Evolutionary conservation across 2,329 filamentous ascomycete genomes (phyloP), one percentile per base, ranked within the genome.

Genomic region (Aureobasidium musti): DNA sequence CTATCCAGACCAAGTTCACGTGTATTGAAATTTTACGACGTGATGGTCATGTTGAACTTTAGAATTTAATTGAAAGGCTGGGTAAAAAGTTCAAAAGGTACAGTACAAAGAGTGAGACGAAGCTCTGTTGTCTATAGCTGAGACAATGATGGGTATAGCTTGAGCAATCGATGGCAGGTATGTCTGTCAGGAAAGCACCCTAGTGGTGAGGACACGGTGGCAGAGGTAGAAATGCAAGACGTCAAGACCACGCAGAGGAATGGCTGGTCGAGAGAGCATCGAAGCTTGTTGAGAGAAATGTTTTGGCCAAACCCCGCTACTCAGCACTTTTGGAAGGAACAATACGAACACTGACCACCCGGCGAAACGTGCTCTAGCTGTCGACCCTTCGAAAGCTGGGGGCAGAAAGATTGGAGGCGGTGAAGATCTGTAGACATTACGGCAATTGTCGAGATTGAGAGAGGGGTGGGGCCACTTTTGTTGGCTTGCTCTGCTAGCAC

Each of bases 391-490:
- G 14, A 30, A 39, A 61, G 57, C 52, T 39, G 49, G 37, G 37
- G 21, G 33, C 33, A 63, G 60, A 63, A 54, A 54, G 35, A 39
- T 33, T 35, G 23, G 37, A 49, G 47, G 61, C 61, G 61, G 61
- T 64, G 61, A 64, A 64, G 39, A 64, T 52, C 21, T 14, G 26
- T 30, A 26, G 37, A 30, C 23, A 10, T 41, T n/a, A 33, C 21
- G 21, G 61, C 61, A 64, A 53, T 64, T 64, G 61, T 13, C 19
- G 28, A 64, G 49, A 53, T 43, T 53, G 49, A n/a, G 49, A 35
- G 61, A 54, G 37, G 30, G 61, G 61, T 64, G 61, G 61, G 49
- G 61, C 61, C 61, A 53, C 49, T 63, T 64, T 64, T 54, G 61
- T 64, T 54, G 61, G 49, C 35, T 53, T 23, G 30, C 28, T 21